These are phyloP conservation scores for Nelumbo lutea DNA, from an alignment of 164 flowering plant genomes.

Conservation along the genomic window DNA sequence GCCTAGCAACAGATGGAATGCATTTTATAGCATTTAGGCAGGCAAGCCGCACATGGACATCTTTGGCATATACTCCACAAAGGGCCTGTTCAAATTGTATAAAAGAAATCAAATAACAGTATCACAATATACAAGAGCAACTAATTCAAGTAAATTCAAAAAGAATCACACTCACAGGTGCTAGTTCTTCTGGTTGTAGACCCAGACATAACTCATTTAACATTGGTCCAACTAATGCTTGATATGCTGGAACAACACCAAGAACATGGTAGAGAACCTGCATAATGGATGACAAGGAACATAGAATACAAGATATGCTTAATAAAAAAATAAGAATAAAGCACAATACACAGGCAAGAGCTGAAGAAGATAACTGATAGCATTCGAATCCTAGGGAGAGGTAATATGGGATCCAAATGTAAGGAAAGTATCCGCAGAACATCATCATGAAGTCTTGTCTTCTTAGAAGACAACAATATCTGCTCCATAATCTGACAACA, in stretches of 20 bases:
- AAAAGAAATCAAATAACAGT: background rate
- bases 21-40: constrained; percentile 95
- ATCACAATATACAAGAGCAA: background rate
- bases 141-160: background rate
- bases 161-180: constrained; percentile 48
- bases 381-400: constrained; percentile 93
- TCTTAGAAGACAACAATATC: constrained; percentile 72
- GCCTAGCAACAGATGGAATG: constrained; percentile 76
- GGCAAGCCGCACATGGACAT: constrained; percentile 89
- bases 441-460: constrained; percentile 83
- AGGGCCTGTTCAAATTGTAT: constrained; percentile 52
- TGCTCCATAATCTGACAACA: constrained; percentile 81
- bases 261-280: constrained; percentile 95
- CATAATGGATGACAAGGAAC: constrained; percentile 14
- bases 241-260: constrained; percentile 84
- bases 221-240: constrained; percentile 75
- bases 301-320: background rate
- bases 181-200: constrained; percentile 70
- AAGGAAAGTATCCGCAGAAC: constrained; percentile 75
- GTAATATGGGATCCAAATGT: constrained; percentile 92
- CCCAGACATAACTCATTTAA: constrained; percentile 95
- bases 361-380: constrained; percentile 55
- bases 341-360: background rate
- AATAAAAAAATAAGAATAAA: background rate
- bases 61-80: constrained; percentile 84